Evolutionary conservation across 2,329 filamentous ascomycete species (phyloP).

Genomic region (Triangularia verruculosa): DNA sequence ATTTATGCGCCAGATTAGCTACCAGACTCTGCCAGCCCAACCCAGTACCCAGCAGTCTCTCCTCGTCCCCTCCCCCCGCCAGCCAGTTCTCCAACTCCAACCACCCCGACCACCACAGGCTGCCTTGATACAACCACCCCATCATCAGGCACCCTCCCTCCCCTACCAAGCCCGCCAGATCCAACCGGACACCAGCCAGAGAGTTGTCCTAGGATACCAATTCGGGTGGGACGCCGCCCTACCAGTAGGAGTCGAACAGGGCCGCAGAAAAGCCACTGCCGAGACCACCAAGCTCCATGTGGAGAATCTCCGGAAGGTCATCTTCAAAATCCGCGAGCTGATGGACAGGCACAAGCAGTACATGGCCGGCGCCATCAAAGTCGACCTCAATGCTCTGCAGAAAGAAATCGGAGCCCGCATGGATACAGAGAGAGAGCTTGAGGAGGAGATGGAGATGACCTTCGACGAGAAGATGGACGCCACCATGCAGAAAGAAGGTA

Average conservation of each 20-base stretch:
- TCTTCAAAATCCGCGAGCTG: neutral
- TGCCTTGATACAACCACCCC: neutral
- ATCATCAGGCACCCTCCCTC: neutral
- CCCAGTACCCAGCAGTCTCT: neutral
- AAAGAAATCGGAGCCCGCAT: neutral
- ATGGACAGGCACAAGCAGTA: neutral
- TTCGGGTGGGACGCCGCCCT: constrained; percentile 1
- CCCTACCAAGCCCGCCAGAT: neutral
- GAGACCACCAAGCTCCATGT: neutral
- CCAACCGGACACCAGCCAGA: neutral
- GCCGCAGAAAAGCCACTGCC: neutral
- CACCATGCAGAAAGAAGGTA: neutral
- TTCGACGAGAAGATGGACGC: neutral
- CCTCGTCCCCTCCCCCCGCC: neutral
- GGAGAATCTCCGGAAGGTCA: neutral
- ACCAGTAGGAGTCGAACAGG: constrained; percentile 1
- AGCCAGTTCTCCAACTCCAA: neutral
- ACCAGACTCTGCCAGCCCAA: neutral
- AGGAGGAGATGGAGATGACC: neutral
- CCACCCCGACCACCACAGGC: neutral
- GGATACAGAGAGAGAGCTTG: neutral
- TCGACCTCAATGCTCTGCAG: neutral
- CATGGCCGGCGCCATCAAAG: neutral
- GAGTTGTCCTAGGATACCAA: neutral
- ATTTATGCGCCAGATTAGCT: neutral